Conservation (phyloP, 2,329 filamentous ascomycete genomes). For the Lomentospora prolificans region DNA sequence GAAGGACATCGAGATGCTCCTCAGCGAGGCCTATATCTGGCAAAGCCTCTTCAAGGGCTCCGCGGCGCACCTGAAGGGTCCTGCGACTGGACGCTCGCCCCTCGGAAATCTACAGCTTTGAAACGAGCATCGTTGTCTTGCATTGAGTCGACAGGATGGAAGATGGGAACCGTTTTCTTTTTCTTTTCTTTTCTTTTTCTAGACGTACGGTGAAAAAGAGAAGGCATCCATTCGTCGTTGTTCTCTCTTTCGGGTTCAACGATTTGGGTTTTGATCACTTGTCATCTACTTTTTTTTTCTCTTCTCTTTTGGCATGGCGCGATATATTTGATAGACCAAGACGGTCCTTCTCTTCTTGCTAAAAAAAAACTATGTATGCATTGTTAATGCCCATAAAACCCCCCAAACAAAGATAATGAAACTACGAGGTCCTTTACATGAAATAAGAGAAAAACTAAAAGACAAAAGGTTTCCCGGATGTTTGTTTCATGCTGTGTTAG, state of each 20-base stretch:
- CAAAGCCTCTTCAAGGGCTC: slow-evolving; percentile 94
- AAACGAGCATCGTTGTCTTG: neutral
- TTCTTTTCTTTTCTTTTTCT: neutral
- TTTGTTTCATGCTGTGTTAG: too few relatives aligned
- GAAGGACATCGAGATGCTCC: slow-evolving; percentile 90
- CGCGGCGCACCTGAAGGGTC: slow-evolving; percentile 70
- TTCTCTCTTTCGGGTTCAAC: too few relatives aligned
- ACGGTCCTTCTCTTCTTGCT: neutral
- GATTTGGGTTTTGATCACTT: too few relatives aligned
- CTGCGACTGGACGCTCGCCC: slow-evolving; percentile 24
- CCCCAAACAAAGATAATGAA: too few relatives aligned
- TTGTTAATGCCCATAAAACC: too few relatives aligned
- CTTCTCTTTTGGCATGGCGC: neutral
- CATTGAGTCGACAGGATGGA: neutral
- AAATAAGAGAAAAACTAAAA: too few relatives aligned
- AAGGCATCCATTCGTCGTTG: too few relatives aligned
- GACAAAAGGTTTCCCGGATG: too few relatives aligned
- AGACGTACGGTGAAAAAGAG: too few relatives aligned
- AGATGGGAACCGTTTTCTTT: neutral
- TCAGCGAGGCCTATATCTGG: slow-evolving; percentile 98
- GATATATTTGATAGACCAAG: slow-evolving; percentile 1
- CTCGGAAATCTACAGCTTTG: slow-evolving; percentile 29
- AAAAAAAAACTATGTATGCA: slow-evolving; percentile 2
- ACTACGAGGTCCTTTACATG: too few relatives aligned
- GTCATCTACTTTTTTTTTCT: neutral